Evolutionary conservation across 139 green algal genomes (phyloP).

Genomic region (Volvox africanus): DNA sequence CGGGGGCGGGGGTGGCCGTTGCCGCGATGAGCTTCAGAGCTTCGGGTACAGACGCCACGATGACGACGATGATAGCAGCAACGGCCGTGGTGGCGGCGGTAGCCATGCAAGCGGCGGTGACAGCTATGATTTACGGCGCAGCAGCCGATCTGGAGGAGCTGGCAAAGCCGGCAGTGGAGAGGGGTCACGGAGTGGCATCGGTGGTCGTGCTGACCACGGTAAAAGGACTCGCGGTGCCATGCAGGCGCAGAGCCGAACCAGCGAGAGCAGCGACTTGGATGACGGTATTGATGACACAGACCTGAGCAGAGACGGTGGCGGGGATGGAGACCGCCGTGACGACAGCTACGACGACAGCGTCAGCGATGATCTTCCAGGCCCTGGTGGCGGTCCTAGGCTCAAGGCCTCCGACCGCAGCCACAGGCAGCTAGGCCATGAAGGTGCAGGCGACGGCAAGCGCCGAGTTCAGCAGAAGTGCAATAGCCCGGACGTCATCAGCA

Average conservation of each 20-base stretch:
- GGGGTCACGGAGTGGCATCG: neutral
- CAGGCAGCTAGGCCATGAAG: too few relatives aligned
- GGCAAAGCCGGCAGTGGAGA: neutral
- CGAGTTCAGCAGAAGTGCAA: too few relatives aligned
- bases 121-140: neutral
- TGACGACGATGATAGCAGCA: neutral
- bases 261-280: neutral
- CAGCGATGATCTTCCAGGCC: neutral
- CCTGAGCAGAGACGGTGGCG: neutral
- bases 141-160: neutral
- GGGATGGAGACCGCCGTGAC: neutral
- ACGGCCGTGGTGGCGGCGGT: neutral
- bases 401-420: neutral
- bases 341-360: neutral
- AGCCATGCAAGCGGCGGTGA: neutral
- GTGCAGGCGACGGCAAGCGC: too few relatives aligned
- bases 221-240: neutral
- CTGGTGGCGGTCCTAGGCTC: neutral
- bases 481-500: too few relatives aligned
- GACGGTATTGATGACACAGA: neutral
- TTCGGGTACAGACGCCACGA: constrained; percentile 14
- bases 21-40: constrained; percentile 1
- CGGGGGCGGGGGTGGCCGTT: neutral
- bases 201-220: neutral
- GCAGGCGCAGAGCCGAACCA: neutral